phyloP scores from a whole-genome alignment of 2,329 filamentous ascomycete species.

The Arthrobotrys pseudoclavata region DNA sequence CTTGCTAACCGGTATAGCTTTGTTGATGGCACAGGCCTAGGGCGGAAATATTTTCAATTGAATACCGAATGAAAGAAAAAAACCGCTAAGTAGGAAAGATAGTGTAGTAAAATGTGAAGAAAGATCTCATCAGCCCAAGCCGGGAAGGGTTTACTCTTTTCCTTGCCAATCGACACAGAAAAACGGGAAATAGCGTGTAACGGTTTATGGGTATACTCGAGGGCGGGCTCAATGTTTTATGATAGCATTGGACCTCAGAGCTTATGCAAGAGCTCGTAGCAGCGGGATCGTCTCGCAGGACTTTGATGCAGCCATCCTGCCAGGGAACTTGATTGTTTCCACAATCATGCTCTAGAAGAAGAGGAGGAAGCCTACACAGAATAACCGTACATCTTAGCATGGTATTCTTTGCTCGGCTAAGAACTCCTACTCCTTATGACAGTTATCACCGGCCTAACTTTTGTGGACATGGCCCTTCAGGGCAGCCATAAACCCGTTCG shows the following conservation, averaged over 20 bases:
- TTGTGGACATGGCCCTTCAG: constrained; percentile 46
- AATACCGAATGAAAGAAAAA: constrained; percentile 16
- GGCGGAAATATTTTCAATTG: constrained; percentile 19
- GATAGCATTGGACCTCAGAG: constrained; percentile 49
- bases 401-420: constrained; percentile 58
- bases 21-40: not conserved
- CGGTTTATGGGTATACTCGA: constrained; percentile 56
- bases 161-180: constrained; percentile 45
- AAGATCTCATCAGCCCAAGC: constrained; percentile 36
- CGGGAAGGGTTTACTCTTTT: constrained; percentile 20
- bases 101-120: constrained; percentile 33
- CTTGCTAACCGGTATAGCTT: constrained; percentile 10
- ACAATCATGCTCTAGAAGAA: constrained; percentile 38
- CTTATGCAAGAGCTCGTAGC: constrained; percentile 57
- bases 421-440: constrained; percentile 53
- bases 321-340: constrained; percentile 52
- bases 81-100: constrained; percentile 16
- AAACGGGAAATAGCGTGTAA: constrained; percentile 55
- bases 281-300: constrained; percentile 53
- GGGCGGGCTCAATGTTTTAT: constrained; percentile 50
- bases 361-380: constrained; percentile 42
- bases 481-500: constrained; percentile 21
- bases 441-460: constrained; percentile 31
- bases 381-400: constrained; percentile 33
- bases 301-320: constrained; percentile 52